Evolutionary conservation across 1,139 yeast genomes (phyloP), one percentile per base, ranked within the genome.

Genomic region (Hansenula lynferdii): DNA sequence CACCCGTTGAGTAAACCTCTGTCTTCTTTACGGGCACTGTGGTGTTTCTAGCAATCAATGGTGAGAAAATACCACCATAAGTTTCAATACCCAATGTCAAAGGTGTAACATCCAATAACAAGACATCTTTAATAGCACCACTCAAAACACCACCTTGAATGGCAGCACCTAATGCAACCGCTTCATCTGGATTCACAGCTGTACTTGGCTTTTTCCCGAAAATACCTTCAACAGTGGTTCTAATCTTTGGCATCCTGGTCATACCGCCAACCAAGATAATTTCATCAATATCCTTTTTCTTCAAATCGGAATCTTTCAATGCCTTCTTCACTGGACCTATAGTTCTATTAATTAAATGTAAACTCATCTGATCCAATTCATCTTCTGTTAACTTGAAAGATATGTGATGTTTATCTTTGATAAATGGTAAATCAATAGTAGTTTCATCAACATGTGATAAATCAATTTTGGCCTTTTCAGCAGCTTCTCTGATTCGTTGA

Each of bases 191-290:
- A 85, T 92, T 94, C 63, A 92, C 97, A 54, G 96, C 90, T 80
- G 92, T 94, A 53, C 95, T 86, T 61, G 98, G 97, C 62, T 92
- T 96, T 69, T 80, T 86, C 65, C 94, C 94, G 69, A 92, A 92
- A 58, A 92, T 75, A 50, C 77, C 67, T 75, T 89, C 90, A 65
- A 92, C 98, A 58, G 97, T 90, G 65, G 89, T 97, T 50, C 87
- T 75, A 63, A 92, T 97, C 83, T 92, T 94, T 70, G 99, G 99
- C 98, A 92, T 92, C 77, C 99, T 87, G 49, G 97, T 85, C 98
- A 90, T 92, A 82, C 99, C 99, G 79, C 99, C 99, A 56, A 92
- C 99, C 54, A 92, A 77, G 62, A 92, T 84, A 56, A 92, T 97
- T 71, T 92, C 98, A 56, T 95, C 82, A 58, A 92, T 74, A 58